A percentile compares a stretch with the other conserved stretches of the same genome.
These are phyloP conservation scores for Ensete ventricosum DNA, from an alignment of 176 grass and related monocot genomes.

Conservation along the genomic window DNA sequence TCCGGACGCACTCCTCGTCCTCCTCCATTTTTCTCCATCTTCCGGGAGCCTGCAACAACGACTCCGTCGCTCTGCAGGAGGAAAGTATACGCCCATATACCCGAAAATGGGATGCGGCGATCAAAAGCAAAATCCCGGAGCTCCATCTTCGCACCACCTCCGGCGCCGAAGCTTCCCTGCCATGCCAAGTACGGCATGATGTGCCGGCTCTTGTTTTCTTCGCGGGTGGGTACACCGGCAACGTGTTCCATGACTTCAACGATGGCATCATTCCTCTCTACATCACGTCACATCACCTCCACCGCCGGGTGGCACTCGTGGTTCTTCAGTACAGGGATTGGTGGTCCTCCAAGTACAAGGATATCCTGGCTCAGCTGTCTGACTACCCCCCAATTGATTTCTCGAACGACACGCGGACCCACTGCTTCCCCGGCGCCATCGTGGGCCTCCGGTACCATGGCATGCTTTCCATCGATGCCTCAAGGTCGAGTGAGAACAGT, in stretches of 20 bases:
- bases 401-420: slow-evolving; percentile 40
- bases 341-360: slow-evolving; percentile 83
- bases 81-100: slow-evolving; percentile 77
- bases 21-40: slow-evolving; percentile 46
- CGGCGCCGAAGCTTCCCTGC: background rate
- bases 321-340: slow-evolving; percentile 77
- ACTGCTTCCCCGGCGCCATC: slow-evolving; percentile 83
- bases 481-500: slow-evolving; percentile 25
- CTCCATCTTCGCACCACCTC: slow-evolving; percentile 36
- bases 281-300: slow-evolving; percentile 54
- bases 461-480: slow-evolving; percentile 52
- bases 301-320: slow-evolving; percentile 47
- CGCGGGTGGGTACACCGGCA: slow-evolving; percentile 84
- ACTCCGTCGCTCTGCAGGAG: slow-evolving; percentile 8
- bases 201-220: slow-evolving; percentile 81
- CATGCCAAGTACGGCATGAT: slow-evolving; percentile 55
- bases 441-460: slow-evolving; percentile 73
- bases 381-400: slow-evolving; percentile 61
- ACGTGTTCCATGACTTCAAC: slow-evolving; percentile 96
- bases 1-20: slow-evolving; percentile 66
- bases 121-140: slow-evolving; percentile 72
- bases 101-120: slow-evolving; percentile 68
- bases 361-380: slow-evolving; percentile 54
- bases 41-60: background rate
- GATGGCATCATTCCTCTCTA: slow-evolving; percentile 88